These are phyloP conservation scores for Flammula alnicola DNA, from an alignment of 1,284 basidiomycete species.

Conservation along the genomic window DNA sequence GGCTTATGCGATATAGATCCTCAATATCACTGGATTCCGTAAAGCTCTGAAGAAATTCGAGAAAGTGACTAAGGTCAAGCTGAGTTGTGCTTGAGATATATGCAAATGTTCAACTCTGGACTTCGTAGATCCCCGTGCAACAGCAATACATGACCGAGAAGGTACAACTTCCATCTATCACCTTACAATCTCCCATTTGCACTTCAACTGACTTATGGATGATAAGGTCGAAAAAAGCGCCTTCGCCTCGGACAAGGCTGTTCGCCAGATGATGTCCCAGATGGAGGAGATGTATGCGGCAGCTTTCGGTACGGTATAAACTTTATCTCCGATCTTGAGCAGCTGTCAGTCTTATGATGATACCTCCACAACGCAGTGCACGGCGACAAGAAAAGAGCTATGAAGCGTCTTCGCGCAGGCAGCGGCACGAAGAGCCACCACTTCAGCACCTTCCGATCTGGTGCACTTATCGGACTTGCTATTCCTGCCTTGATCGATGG, in stretches of 20 bases:
- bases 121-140: constrained; percentile 57
- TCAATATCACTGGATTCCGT: constrained; percentile 90
- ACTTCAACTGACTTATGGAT: too few relatives aligned
- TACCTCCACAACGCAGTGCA: constrained; percentile 52
- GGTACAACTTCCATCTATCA: constrained; percentile 39
- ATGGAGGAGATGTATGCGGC: constrained; percentile 76
- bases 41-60: constrained; percentile 96
- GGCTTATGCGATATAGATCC: constrained; percentile 51
- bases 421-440: constrained; percentile 70
- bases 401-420: constrained; percentile 67
- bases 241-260: constrained; percentile 63
- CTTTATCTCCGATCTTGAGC: constrained; percentile 4
- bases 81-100: constrained; percentile 23
- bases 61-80: constrained; percentile 79
- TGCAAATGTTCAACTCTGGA: neutral
- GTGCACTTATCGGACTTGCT: constrained; percentile 77
- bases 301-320: constrained; percentile 67
- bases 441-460: constrained; percentile 76
- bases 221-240: constrained; percentile 68
- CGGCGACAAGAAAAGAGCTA: constrained; percentile 84
- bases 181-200: too few relatives aligned
- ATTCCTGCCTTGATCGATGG: constrained; percentile 79
- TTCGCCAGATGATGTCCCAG: constrained; percentile 73
- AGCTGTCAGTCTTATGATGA: constrained; percentile 8
- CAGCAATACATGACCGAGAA: constrained; percentile 80